Evolutionary conservation across 306 rosid genomes (phyloP).

Genomic region (Lathyrus sativus): DNA sequence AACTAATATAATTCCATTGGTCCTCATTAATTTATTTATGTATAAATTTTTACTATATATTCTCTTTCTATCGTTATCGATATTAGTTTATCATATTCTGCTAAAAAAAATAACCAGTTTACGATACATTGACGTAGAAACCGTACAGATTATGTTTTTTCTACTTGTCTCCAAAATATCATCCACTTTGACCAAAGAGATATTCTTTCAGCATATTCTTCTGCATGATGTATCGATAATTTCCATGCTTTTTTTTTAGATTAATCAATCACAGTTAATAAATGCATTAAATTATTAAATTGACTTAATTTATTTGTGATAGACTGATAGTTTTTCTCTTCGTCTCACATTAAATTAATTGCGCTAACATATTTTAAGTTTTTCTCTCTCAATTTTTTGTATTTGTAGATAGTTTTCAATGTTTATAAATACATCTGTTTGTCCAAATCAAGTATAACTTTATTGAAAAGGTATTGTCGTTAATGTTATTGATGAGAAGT

Average conservation of each 20-base stretch:
- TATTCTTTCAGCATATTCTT: slow-evolving; percentile 36
- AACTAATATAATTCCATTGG: neutral
- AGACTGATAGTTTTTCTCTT: neutral
- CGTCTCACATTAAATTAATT: too few relatives aligned
- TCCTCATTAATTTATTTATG: neutral
- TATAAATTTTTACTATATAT: neutral
- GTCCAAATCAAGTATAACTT: too few relatives aligned
- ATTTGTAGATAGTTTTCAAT: too few relatives aligned
- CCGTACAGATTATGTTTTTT: neutral
- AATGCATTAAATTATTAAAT: neutral
- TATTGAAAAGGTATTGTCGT: too few relatives aligned
- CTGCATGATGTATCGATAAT: neutral
- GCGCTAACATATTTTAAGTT: too few relatives aligned
- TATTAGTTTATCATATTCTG: neutral
- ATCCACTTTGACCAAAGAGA: slow-evolving; percentile 1
- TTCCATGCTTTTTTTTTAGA: neutral
- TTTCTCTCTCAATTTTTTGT: too few relatives aligned
- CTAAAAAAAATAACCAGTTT: neutral
- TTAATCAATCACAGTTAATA: neutral
- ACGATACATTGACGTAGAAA: neutral
- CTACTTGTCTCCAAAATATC: slow-evolving; percentile 1
- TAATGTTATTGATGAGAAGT: too few relatives aligned
- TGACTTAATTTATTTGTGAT: neutral
- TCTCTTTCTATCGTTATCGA: slow-evolving; percentile 5
- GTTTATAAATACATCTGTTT: too few relatives aligned